phyloP scores from a whole-genome alignment of 768 basidiomycete genomes.

The Filobasidium floriforme region DNA sequence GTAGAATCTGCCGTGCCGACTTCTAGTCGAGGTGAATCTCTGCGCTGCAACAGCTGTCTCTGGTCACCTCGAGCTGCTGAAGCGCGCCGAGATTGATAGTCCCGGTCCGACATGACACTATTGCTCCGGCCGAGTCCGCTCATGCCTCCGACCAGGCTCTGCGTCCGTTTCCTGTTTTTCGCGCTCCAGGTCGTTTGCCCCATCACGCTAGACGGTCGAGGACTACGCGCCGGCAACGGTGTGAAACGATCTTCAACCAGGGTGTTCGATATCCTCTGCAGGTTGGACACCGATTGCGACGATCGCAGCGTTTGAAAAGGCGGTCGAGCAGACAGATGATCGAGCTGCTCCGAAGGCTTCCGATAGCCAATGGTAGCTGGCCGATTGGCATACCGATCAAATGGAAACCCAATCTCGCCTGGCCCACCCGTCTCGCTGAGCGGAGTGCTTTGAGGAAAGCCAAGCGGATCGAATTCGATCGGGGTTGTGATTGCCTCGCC shows the following conservation, averaged over 20 bases:
- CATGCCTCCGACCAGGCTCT: slow-evolving; percentile 1
- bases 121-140: background rate
- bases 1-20: no score
- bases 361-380: background rate
- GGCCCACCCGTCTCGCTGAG: background rate
- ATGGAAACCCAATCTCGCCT: background rate
- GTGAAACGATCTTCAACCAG: slow-evolving; percentile 11
- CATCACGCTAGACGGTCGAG: slow-evolving; percentile 6
- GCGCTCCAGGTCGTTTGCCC: background rate
- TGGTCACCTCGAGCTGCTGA: no score
- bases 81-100: background rate
- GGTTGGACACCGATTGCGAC: background rate
- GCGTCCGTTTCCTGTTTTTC: background rate
- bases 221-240: slow-evolving; percentile 15
- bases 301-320: background rate
- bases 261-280: background rate
- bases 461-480: slow-evolving; percentile 1
- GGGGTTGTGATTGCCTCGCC: background rate
- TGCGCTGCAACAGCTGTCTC: no score
- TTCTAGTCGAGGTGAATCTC: no score
- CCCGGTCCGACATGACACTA: background rate
- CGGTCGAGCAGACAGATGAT: background rate
- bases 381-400: background rate
- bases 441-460: background rate
- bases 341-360: background rate